Conservation (phyloP, 805 yeast species). For the Candida endomychidarum region DNA sequence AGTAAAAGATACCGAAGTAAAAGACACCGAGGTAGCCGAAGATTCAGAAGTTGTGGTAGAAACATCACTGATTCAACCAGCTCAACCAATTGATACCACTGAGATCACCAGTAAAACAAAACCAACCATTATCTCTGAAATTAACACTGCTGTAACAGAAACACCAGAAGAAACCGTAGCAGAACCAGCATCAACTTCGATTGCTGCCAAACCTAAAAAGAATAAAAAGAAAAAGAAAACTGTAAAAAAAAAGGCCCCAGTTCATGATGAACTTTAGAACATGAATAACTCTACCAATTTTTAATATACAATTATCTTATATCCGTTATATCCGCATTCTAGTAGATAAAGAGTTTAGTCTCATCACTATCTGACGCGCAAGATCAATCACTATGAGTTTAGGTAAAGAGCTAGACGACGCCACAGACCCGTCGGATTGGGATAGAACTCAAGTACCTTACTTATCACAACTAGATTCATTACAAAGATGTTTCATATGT, state of each 20-base stretch:
- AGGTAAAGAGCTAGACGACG: slow-evolving; percentile 3
- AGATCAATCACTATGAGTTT: no score
- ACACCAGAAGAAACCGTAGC: not conserved
- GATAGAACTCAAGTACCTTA: slow-evolving; percentile 50
- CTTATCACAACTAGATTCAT: slow-evolving; percentile 61
- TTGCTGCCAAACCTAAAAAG: not conserved
- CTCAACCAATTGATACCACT: slow-evolving; percentile 1
- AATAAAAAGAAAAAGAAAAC: slow-evolving; percentile 3
- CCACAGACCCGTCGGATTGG: slow-evolving; percentile 77
- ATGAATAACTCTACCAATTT: not conserved
- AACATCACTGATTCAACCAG: slow-evolving; percentile 1
- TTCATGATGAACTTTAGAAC: slow-evolving; percentile 15
- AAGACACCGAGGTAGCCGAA: slow-evolving; percentile 6
- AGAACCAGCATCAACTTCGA: not conserved
- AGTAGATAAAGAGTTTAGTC: no score
- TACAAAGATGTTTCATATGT: slow-evolving; percentile 82
- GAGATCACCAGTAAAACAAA: slow-evolving; percentile 3
- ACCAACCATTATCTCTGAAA: not conserved
- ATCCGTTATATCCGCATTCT: no score
- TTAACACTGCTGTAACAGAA: no score
- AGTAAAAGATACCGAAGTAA: not conserved
- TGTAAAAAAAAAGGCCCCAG: slow-evolving; percentile 7
- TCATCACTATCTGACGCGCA: no score
- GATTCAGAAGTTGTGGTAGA: slow-evolving; percentile 3
- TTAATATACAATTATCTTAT: not conserved